These are phyloP conservation scores for Dioscorea alata DNA, from an alignment of 106 monocot genomes.

Conservation along the genomic window DNA sequence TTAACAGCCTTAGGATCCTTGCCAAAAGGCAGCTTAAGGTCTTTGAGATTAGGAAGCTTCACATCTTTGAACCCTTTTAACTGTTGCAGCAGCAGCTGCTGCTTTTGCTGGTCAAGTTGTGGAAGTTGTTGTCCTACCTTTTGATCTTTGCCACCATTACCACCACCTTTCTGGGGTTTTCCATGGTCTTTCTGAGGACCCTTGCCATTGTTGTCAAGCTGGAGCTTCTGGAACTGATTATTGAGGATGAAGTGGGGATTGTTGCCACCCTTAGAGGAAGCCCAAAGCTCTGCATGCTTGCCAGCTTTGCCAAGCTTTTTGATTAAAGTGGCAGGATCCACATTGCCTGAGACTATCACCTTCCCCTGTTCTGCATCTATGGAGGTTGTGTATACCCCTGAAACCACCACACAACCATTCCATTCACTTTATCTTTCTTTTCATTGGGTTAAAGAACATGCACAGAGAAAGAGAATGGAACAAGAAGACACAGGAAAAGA, in stretches of 20 bases:
- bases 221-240: slow-evolving; percentile 34
- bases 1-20: slow-evolving; percentile 36
- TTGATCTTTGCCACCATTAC: slow-evolving; percentile 7
- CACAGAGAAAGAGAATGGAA: too few species aligned
- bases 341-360: slow-evolving; percentile 42
- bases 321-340: slow-evolving; percentile 32
- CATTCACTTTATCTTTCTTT: too few species aligned
- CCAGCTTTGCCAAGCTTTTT: slow-evolving; percentile 39
- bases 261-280: slow-evolving; percentile 13
- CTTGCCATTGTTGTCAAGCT: slow-evolving; percentile 22
- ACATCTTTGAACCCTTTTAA: slow-evolving; percentile 29
- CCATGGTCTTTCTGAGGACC: not conserved
- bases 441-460: not conserved
- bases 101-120: slow-evolving; percentile 9
- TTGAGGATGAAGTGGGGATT: slow-evolving; percentile 3
- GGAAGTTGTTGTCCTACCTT: slow-evolving; percentile 1
- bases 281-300: slow-evolving; percentile 41
- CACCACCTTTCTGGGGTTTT: not conserved
- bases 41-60: slow-evolving; percentile 20
- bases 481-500: too few species aligned
- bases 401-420: not conserved
- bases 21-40: slow-evolving; percentile 16
- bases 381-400: slow-evolving; percentile 37
- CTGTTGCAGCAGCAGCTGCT: slow-evolving; percentile 9
- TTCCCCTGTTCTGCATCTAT: slow-evolving; percentile 38